These are phyloP conservation scores for Lagenaria siceraria DNA, from an alignment of 306 rosid species.

Conservation along the genomic window DNA sequence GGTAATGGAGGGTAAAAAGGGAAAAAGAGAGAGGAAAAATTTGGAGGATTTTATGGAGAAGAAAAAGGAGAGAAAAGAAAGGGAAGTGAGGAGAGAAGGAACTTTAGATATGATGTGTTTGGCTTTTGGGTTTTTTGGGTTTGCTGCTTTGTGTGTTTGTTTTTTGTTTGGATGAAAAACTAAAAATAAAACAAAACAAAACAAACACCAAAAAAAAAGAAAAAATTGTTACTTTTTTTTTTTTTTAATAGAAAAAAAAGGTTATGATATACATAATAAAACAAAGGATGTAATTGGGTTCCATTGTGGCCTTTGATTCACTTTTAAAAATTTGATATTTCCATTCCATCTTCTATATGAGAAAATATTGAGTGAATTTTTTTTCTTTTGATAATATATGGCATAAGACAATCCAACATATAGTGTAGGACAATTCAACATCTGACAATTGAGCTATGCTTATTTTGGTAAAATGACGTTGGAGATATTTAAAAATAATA, in stretches of 20 bases:
- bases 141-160: constrained; percentile 14
- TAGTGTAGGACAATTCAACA: no score
- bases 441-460: no score
- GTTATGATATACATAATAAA: not conserved
- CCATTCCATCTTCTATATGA: no score
- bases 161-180: constrained; percentile 14
- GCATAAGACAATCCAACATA: no score
- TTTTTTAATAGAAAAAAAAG: no score
- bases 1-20: constrained; percentile 38
- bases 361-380: no score
- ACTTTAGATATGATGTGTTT: constrained; percentile 51
- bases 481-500: no score
- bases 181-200: not conserved
- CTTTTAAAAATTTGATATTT: no score
- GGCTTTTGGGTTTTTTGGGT: constrained; percentile 20
- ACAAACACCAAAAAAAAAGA: not conserved
- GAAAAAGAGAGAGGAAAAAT: constrained; percentile 1
- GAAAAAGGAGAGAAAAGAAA: constrained; percentile 37
- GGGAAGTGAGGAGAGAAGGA: constrained; percentile 38
- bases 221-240: not conserved
- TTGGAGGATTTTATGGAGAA: constrained; percentile 27
- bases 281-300: no score
- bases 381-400: no score
- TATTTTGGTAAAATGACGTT: no score
- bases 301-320: no score